Conservation (phyloP, 345 rosid species). For the Eucalyptus pauciflora region DNA sequence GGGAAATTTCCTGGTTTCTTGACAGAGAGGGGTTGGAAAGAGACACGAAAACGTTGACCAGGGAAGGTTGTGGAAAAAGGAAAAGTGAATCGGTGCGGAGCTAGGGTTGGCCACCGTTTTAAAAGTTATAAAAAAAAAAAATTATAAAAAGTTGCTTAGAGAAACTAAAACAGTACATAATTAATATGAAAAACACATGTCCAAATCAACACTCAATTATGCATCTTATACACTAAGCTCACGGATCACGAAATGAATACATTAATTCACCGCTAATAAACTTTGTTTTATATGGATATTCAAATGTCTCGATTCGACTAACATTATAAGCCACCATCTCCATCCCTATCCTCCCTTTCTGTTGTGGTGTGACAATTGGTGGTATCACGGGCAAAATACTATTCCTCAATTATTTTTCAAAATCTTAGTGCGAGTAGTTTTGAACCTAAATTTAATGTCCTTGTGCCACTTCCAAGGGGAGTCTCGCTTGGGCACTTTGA, state of each 20-base stretch:
- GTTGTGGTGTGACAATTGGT: accelerated
- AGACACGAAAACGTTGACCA: not conserved
- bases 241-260: too few species aligned
- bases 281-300: too few species aligned
- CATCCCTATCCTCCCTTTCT: too few species aligned
- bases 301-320: too few species aligned
- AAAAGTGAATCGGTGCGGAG: not conserved
- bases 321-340: too few species aligned
- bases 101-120: not conserved
- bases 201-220: not conserved
- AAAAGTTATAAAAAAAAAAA: too few species aligned
- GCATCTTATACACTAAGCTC: not conserved
- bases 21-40: not conserved
- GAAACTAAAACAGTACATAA: not conserved
- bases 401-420: not conserved
- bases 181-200: too few species aligned
- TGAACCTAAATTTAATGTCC: not conserved
- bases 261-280: too few species aligned
- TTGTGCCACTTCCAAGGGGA: not conserved
- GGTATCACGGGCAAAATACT: accelerated
- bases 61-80: not conserved
- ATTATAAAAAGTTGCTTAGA: too few species aligned
- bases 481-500: not conserved
- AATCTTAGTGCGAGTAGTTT: not conserved
- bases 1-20: not conserved